Evolutionary conservation across 2,329 filamentous ascomycete genomes (phyloP).

Genomic region (Fragosphaeria purpurea): DNA sequence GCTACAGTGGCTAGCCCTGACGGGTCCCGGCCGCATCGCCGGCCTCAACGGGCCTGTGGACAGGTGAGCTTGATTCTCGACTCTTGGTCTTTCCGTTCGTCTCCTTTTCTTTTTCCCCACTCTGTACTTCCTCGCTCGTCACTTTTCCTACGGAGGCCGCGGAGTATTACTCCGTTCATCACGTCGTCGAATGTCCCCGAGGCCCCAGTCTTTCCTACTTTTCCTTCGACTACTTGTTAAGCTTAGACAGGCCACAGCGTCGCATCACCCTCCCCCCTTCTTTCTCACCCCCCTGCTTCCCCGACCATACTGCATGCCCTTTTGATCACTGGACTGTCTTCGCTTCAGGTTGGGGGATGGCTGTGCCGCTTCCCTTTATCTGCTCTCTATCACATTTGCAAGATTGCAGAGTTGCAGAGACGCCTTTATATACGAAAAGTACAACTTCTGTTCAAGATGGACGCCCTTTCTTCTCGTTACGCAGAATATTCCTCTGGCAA

Average conservation of each 20-base stretch:
- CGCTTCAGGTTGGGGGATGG: too few species aligned
- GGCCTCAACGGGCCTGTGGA: conserved; percentile 70
- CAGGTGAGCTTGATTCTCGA: conserved; percentile 56
- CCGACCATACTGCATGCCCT: conserved; percentile 7
- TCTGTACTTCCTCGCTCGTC: background rate
- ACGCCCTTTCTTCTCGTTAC: too few species aligned
- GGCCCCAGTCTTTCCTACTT: background rate
- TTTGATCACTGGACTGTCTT: conserved; percentile 7
- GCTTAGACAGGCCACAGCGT: background rate
- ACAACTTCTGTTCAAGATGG: too few species aligned
- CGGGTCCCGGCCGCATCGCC: conserved; percentile 66
- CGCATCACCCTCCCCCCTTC: background rate
- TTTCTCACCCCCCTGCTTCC: background rate
- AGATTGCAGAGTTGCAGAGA: too few species aligned
- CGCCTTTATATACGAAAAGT: too few species aligned
- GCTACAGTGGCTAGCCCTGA: conserved; percentile 61
- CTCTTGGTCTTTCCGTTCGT: conserved; percentile 9
- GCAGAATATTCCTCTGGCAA: too few species aligned
- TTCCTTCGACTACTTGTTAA: too few species aligned
- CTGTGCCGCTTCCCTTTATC: too few species aligned
- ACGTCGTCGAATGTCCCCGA: background rate
- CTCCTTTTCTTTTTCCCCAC: background rate
- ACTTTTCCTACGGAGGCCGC: background rate
- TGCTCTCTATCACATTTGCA: too few species aligned
- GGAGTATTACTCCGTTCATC: too few species aligned